Conservation (phyloP, 2,329 filamentous ascomycete species). For the Ophiosphaerella korrae region DNA sequence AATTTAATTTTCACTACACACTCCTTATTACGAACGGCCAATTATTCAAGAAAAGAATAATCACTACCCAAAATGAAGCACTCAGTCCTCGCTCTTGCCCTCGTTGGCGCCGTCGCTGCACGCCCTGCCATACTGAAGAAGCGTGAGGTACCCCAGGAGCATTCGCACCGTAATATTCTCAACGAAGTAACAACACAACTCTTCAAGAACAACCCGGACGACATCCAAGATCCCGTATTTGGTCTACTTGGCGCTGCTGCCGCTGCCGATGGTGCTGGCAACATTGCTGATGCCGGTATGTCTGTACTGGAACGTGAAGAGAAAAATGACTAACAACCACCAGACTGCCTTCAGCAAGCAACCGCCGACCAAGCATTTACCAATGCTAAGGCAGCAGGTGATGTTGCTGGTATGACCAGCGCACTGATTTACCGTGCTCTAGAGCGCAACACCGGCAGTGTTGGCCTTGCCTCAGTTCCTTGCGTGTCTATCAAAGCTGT, state of each 20-base stretch:
- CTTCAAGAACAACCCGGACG: conserved; percentile 54
- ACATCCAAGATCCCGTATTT: conserved; percentile 57
- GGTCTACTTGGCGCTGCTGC: conserved; percentile 59
- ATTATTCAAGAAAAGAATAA: neutral
- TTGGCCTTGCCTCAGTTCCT: conserved; percentile 62
- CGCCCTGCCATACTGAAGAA: conserved; percentile 30
- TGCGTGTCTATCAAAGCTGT: conserved; percentile 62
- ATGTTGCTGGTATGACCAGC: conserved; percentile 60
- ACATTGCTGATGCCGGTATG: conserved; percentile 53
- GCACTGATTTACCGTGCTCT: conserved; percentile 60
- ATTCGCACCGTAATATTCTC: conserved; percentile 60
- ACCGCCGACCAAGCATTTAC: conserved; percentile 65
- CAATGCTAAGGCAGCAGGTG: conserved; percentile 60
- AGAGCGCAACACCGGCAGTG: conserved; percentile 65
- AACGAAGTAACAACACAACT: conserved; percentile 53
- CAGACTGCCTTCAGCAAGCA: conserved; percentile 64
- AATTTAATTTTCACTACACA: conserved; percentile 8
- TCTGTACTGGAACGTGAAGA: neutral
- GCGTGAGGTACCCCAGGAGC: conserved; percentile 64
- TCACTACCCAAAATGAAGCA: conserved; percentile 39
- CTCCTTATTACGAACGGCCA: conserved; percentile 7
- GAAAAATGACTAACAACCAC: conserved; percentile 9
- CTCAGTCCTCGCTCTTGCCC: conserved; percentile 34
- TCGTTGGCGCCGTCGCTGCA: conserved; percentile 37
- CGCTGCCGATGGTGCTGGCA: conserved; percentile 55